Percentiles rank a stretch among this genome's conserved stretches.
These are phyloP conservation scores for Mycena rebaudengoi DNA, from an alignment of 768 basidiomycete species.

Conservation along the genomic window DNA sequence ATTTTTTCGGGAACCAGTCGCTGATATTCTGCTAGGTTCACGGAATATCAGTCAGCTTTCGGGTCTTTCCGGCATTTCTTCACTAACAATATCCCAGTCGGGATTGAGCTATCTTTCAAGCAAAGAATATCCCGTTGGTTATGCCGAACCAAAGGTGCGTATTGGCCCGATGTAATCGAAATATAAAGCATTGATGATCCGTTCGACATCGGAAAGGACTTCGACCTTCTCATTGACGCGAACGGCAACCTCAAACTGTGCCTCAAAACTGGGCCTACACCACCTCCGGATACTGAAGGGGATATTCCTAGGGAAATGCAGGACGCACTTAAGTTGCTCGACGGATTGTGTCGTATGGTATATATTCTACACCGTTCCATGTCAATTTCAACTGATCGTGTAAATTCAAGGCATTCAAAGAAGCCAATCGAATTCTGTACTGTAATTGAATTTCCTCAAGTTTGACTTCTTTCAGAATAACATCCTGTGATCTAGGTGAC, in stretches of 20 bases:
- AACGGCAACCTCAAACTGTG: background rate
- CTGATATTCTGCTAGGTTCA: background rate
- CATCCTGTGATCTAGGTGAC: background rate
- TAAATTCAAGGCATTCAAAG: background rate
- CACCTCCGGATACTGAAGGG: too few species aligned
- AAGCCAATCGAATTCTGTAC: background rate
- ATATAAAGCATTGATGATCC: background rate
- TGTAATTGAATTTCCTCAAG: background rate
- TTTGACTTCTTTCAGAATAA: background rate
- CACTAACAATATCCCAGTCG: background rate
- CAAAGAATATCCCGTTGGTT: background rate
- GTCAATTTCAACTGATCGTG: too few species aligned
- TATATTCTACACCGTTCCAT: too few species aligned
- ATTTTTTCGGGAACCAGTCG: too few species aligned
- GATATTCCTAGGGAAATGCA: background rate
- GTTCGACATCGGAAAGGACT: background rate
- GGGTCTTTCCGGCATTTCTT: too few species aligned
- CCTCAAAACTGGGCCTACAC: too few species aligned
- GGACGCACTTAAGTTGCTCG: background rate
- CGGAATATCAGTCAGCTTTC: slow-evolving; percentile 2
- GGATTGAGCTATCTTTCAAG: background rate
- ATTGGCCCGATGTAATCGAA: background rate
- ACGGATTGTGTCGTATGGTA: background rate
- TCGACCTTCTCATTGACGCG: background rate
- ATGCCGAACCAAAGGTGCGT: background rate